Evolutionary conservation across 352 stramenopile genomes (phyloP).

Genomic region (Pythium insidiosum): DNA sequence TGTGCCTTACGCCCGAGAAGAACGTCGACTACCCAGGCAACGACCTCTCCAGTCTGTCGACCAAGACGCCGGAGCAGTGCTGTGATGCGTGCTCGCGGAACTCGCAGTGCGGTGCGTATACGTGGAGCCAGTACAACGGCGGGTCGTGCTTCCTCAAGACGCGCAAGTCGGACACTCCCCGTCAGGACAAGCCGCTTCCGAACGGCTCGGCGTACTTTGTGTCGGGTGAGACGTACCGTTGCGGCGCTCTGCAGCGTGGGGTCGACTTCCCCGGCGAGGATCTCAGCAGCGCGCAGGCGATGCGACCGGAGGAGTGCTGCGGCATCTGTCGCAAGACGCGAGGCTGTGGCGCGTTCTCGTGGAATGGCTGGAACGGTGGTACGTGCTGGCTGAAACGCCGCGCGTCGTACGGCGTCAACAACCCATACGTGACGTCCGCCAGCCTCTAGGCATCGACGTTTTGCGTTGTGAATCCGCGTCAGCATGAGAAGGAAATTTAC

Average conservation of each 20-base stretch:
- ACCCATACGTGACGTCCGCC: too few relatives aligned
- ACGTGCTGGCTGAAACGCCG: conserved; percentile 1
- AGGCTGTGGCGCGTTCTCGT: not conserved
- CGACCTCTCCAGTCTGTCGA: not conserved
- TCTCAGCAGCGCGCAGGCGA: not conserved
- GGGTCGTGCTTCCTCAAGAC: conserved; percentile 10
- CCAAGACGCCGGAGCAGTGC: not conserved
- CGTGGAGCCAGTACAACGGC: conserved; percentile 7
- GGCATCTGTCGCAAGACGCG: not conserved
- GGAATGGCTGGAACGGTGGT: not conserved
- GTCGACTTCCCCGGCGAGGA: conserved; percentile 1
- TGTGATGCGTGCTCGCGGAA: conserved; percentile 5
- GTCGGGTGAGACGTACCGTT: conserved; percentile 4
- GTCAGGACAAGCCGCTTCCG: not conserved
- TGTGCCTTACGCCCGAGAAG: conserved; percentile 1
- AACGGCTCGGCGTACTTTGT: conserved; percentile 4
- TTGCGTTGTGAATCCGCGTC: too few relatives aligned
- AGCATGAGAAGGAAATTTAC: too few relatives aligned
- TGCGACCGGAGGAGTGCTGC: conserved; percentile 3
- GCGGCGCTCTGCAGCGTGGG: conserved; percentile 1
- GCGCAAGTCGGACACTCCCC: not conserved
- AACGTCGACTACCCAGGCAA: conserved; percentile 9
- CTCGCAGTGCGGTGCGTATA: conserved; percentile 3
- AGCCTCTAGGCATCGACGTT: too few relatives aligned
- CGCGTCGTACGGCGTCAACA: too few relatives aligned